Percentiles rank a stretch among this genome's conserved stretches.
Evolutionary conservation across 1,139 yeast species (phyloP).

Genomic region (Sugiyamaella sp.): DNA sequence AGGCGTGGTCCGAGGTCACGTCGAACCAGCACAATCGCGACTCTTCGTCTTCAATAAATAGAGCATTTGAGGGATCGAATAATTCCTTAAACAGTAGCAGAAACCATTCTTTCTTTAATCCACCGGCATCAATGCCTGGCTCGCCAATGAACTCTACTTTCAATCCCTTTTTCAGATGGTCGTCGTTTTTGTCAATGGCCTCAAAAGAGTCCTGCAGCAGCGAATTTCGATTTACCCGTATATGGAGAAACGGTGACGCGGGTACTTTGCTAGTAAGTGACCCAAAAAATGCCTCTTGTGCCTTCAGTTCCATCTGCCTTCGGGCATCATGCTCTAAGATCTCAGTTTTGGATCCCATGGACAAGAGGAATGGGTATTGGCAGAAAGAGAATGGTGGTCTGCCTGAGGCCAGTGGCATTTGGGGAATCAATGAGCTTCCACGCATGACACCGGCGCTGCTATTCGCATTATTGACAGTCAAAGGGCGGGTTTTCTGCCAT

Average conservation of each 20-base stretch:
- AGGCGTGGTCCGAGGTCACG: conserved; percentile 44
- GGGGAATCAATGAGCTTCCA: conserved; percentile 10
- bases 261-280: conserved; percentile 66
- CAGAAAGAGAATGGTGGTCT: conserved; percentile 52
- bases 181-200: conserved; percentile 59
- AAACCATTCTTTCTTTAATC: conserved; percentile 92
- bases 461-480: neutral
- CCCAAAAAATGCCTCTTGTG: conserved; percentile 84
- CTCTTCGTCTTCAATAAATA: conserved; percentile 59
- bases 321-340: conserved; percentile 83
- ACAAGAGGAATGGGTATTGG: conserved; percentile 78
- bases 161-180: conserved; percentile 72
- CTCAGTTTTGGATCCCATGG: conserved; percentile 79
- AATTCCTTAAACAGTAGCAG: conserved; percentile 67
- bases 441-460: neutral
- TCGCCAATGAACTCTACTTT: conserved; percentile 81
- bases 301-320: conserved; percentile 80
- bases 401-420: neutral
- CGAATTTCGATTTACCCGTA: conserved; percentile 66
- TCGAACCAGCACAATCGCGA: conserved; percentile 79
- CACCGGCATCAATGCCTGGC: conserved; percentile 95
- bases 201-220: conserved; percentile 76
- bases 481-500: conserved; percentile 57
- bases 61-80: conserved; percentile 58
- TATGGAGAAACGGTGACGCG: conserved; percentile 66